Conservation (phyloP, 768 basidiomycete species). For the Tylopilus subfusipes region DNA sequence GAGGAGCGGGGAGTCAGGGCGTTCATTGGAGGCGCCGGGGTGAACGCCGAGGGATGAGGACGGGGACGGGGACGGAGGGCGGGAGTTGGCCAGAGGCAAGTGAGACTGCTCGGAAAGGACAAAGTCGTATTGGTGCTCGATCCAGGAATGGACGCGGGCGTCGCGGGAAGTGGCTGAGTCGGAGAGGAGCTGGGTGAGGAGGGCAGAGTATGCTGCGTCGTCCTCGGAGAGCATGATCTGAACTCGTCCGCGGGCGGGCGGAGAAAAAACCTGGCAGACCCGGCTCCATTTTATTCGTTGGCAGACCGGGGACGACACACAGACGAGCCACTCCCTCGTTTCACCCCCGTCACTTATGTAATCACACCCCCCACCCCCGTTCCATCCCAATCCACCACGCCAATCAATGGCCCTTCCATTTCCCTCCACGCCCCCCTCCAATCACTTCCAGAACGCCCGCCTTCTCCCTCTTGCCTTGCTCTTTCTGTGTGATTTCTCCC, state of each 20-base stretch:
- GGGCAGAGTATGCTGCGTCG: slow-evolving; percentile 27
- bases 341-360: slow-evolving; percentile 3
- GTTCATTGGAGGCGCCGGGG: slow-evolving; percentile 21
- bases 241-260: not conserved
- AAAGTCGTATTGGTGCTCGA: slow-evolving; percentile 37
- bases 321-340: slow-evolving; percentile 16
- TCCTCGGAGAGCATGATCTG: slow-evolving; percentile 31
- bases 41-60: slow-evolving; percentile 32
- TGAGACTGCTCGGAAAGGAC: slow-evolving; percentile 26
- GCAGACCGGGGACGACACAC: slow-evolving; percentile 8
- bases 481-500: not conserved
- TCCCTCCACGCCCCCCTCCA: not conserved
- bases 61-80: slow-evolving; percentile 26
- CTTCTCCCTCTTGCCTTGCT: not conserved
- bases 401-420: slow-evolving; percentile 1
- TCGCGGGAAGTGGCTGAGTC: slow-evolving; percentile 24
- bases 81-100: slow-evolving; percentile 6
- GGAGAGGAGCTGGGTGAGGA: slow-evolving; percentile 28
- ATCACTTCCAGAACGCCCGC: slow-evolving; percentile 2
- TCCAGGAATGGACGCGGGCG: slow-evolving; percentile 33
- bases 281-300: slow-evolving; percentile 22
- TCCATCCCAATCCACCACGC: no score
- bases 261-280: not conserved
- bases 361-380: not conserved
- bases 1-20: slow-evolving; percentile 31